A percentile compares a stretch with the other conserved stretches of the same genome.
phyloP scores from a whole-genome alignment of 2,329 filamentous ascomycete genomes.

The Apiospora malaysiana region DNA sequence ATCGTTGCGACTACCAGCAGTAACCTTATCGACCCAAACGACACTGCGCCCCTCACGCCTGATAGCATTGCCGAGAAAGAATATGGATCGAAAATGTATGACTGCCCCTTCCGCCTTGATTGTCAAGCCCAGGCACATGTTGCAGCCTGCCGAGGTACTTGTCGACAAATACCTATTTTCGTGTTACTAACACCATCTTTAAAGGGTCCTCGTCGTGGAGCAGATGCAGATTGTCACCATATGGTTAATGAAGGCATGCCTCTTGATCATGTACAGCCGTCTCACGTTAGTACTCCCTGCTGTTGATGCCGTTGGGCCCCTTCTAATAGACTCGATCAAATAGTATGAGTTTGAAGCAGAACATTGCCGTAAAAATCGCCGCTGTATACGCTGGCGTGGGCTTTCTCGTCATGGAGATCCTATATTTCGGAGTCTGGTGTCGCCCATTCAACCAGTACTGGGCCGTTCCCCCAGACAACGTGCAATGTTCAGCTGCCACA shows the following conservation, averaged over 20 bases:
- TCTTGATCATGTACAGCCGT: conserved; percentile 62
- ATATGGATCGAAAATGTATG: conserved; percentile 61
- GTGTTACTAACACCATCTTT: background rate
- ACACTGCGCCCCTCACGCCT: conserved; percentile 52
- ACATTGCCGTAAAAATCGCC: conserved; percentile 54
- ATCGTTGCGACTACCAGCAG: conserved; percentile 61
- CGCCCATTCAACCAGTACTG: conserved; percentile 62
- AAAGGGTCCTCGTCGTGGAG: conserved; percentile 61
- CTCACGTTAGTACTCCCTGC: conserved; percentile 48
- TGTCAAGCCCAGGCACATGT: background rate
- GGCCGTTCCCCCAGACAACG: conserved; percentile 59
- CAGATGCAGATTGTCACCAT: conserved; percentile 65
- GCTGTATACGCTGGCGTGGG: conserved; percentile 53
- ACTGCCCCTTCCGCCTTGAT: background rate
- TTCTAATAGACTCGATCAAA: background rate
- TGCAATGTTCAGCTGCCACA: conserved; percentile 62
- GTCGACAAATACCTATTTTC: background rate
- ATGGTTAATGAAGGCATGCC: conserved; percentile 61
- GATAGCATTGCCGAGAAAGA: conserved; percentile 48
- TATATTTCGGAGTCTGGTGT: conserved; percentile 59
- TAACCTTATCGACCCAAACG: conserved; percentile 61
- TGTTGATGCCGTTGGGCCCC: background rate
- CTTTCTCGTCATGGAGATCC: conserved; percentile 57
- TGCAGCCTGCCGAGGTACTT: background rate
- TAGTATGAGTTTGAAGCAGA: conserved; percentile 53